Evolutionary conservation across 352 stramenopile genomes (phyloP).

Genomic region (Phytopythium cucurbitacearum): DNA sequence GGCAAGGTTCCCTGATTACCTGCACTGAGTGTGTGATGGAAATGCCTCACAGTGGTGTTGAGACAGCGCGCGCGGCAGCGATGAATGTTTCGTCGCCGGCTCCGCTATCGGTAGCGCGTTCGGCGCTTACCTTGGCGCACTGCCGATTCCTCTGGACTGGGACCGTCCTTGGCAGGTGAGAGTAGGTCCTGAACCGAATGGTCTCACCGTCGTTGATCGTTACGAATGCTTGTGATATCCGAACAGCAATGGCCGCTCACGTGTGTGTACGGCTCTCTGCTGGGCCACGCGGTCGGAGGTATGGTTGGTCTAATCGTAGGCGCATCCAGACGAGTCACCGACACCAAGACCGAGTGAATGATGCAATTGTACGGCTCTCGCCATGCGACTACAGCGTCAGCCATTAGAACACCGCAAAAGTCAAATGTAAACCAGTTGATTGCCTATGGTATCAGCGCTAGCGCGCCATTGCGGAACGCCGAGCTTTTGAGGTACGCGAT

Average conservation of each 20-base stretch:
- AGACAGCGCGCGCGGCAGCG: constrained; percentile 26
- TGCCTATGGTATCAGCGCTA: constrained; percentile 5
- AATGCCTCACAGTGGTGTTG: neutral
- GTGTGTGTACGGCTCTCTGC: constrained; percentile 69
- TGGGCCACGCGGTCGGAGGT: constrained; percentile 43
- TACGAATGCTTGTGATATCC: neutral
- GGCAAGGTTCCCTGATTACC: constrained; percentile 16
- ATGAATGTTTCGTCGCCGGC: constrained; percentile 48
- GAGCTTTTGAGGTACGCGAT: constrained; percentile 65
- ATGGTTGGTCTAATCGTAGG: constrained; percentile 16
- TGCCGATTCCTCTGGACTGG: constrained; percentile 85
- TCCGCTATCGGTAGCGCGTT: constrained; percentile 53
- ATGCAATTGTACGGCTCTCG: too few species aligned
- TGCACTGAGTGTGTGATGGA: neutral
- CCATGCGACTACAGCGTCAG: neutral
- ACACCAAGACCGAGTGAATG: constrained; percentile 1
- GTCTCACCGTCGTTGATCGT: neutral
- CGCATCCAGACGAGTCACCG: neutral
- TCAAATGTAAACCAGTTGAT: too few species aligned
- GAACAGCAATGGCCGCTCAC: constrained; percentile 81
- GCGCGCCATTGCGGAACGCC: constrained; percentile 46
- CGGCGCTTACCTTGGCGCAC: constrained; percentile 64
- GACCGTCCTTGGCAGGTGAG: constrained; percentile 84
- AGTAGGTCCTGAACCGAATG: neutral
- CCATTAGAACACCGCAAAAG: neutral